Evolutionary conservation across 2,329 filamentous ascomycete species (phyloP), one percentile per base, ranked within the genome.

Genomic region (Sporothrix inflata): DNA sequence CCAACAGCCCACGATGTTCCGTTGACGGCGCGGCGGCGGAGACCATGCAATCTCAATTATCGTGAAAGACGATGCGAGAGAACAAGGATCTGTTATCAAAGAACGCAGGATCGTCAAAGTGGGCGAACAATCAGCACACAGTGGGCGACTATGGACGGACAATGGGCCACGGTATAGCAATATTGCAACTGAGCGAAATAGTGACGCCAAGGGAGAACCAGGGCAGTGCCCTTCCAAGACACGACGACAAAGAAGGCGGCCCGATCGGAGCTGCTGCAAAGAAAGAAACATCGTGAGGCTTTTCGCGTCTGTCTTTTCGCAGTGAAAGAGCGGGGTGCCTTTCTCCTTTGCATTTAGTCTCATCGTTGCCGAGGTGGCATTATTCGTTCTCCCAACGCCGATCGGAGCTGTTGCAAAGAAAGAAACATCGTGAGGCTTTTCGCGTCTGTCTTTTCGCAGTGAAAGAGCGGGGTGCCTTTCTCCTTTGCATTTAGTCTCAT

Each of bases 61-160:
- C 45, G 27, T 49, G 65, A 68, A 34, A 27, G 55, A 19, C 14
- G 16, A 63, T 24, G 34, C 14, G 16, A 14, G 24, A 30, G 11
- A 9, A 21, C 40, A 45, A 47, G 61, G 61, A 47, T 30, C n/a
- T 27, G 61, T 45, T 65, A 65, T 65, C 40, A 67, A 68, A 53
- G 65, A 53, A 67, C 45, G 27, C 45, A 16, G 1, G 65, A 51
- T 53, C 16, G 63, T 21, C 47, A 16, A 53, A 40, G 30, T 53
- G 30, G 65, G 45, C 45, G 65, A 51, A 68, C 65, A 53, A 53
- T 53, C 65, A 68, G 30, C 65, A 53, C 65, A 53, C 30, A 21
- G 30, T 38, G 60, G 60, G 19, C 27, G n/a, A 42, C n/a, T 42
- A 9, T 24, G 42, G 24, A 47, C 7, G 12, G 55, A 38, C 27